Conservation (phyloP, 805 yeast genomes). For the Yarrowia sp. region DNA sequence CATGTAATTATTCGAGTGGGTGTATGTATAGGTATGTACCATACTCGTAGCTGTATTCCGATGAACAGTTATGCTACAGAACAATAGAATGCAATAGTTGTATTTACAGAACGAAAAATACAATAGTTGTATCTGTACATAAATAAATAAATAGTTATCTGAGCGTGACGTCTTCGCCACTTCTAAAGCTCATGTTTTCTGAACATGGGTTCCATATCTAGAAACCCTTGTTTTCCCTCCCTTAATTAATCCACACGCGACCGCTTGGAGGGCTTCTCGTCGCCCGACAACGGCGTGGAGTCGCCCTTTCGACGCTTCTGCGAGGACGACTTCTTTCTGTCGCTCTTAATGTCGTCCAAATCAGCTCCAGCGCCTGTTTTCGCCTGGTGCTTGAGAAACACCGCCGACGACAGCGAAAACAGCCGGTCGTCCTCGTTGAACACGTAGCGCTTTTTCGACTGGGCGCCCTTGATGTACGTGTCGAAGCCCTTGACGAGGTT, state of each 20-base stretch:
- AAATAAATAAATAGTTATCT: background rate
- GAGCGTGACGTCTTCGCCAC: background rate
- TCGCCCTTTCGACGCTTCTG: constrained; percentile 18
- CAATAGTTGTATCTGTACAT: background rate
- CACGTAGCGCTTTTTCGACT: constrained; percentile 49
- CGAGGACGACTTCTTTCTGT: background rate
- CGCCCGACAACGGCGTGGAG: constrained; percentile 8
- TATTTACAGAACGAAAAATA: too few relatives aligned
- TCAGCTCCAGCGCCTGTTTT: constrained; percentile 35
- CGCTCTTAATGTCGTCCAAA: constrained; percentile 32
- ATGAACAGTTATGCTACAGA: too few relatives aligned
- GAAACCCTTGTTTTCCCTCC: too few relatives aligned
- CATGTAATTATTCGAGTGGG: too few relatives aligned
- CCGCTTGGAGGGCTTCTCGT: constrained; percentile 6
- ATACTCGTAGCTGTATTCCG: too few relatives aligned
- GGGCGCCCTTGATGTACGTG: constrained; percentile 56
- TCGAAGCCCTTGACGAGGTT: constrained; percentile 92
- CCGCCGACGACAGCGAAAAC: constrained; percentile 71
- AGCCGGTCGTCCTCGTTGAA: constrained; percentile 71
- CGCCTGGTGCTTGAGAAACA: constrained; percentile 52
- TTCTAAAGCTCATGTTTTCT: too few relatives aligned
- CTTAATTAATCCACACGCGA: background rate
- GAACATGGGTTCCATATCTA: too few relatives aligned
- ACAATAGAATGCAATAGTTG: too few relatives aligned
- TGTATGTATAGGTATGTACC: too few relatives aligned